Evolutionary conservation across 2,329 filamentous ascomycete genomes (phyloP).

Genomic region (Colletotrichum sansevieriae): DNA sequence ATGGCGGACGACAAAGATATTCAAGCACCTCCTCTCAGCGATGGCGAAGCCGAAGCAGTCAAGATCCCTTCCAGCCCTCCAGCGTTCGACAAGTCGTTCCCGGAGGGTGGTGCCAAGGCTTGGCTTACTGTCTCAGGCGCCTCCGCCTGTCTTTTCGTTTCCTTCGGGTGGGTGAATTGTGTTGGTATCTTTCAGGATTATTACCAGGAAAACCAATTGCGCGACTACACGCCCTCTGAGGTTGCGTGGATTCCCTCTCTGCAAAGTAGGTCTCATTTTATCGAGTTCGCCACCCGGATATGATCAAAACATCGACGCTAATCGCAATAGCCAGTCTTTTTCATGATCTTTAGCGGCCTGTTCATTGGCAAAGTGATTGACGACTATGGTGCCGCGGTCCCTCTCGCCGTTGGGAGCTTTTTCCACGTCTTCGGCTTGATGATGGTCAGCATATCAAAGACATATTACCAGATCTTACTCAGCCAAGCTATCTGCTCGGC

Average conservation of each 20-base stretch:
- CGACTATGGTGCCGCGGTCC: conserved; percentile 68
- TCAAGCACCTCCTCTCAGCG: too few relatives aligned
- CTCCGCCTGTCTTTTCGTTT: neutral
- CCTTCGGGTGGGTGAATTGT: conserved; percentile 43
- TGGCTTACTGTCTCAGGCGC: conserved; percentile 30
- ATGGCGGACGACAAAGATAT: too few relatives aligned
- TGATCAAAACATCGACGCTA: too few relatives aligned
- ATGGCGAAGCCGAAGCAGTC: too few relatives aligned
- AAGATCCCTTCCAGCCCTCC: too few relatives aligned
- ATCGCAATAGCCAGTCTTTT: neutral
- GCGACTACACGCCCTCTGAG: conserved; percentile 62
- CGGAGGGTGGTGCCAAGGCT: conserved; percentile 27
- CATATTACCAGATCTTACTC: conserved; percentile 57
- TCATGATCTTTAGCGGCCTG: conserved; percentile 57
- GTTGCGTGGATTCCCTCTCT: conserved; percentile 66
- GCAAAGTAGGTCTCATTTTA: neutral
- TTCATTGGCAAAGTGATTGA: conserved; percentile 73
- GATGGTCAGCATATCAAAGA: conserved; percentile 65
- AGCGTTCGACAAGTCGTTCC: neutral
- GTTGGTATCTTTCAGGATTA: conserved; percentile 71
- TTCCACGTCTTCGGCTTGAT: conserved; percentile 72
- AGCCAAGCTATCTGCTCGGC: conserved; percentile 54
- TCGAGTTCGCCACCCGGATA: too few relatives aligned
- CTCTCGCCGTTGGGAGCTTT: conserved; percentile 65
- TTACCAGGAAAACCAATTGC: conserved; percentile 63